Conservation (phyloP, 352 stramenopile genomes). For the Phytophthora rubi region DNA sequence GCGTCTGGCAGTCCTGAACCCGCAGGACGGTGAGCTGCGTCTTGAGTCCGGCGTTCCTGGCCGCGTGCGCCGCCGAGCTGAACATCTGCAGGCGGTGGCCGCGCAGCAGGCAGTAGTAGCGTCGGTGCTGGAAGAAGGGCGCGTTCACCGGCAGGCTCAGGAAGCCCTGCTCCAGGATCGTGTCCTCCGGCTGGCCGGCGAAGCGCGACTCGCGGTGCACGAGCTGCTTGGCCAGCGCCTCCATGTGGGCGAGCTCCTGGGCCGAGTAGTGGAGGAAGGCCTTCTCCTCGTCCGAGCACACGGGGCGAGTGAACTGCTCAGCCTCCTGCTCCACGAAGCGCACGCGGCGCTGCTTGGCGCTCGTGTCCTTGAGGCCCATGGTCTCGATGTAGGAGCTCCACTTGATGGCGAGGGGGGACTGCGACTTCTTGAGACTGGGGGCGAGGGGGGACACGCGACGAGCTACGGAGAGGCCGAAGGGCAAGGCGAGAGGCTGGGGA, state of each 20-base stretch:
- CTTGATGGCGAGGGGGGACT: constrained; percentile 52
- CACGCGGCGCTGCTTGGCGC: constrained; percentile 47
- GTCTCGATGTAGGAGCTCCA: constrained; percentile 62
- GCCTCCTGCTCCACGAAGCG: constrained; percentile 48
- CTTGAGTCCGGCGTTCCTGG: constrained; percentile 55
- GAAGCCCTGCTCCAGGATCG: constrained; percentile 74
- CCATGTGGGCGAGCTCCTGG: constrained; percentile 64
- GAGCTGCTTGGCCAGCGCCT: constrained; percentile 52
- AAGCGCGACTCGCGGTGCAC: constrained; percentile 57
- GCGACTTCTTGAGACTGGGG: constrained; percentile 66
- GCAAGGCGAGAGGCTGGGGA: background rate
- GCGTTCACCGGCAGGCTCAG: constrained; percentile 55
- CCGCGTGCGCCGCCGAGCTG: constrained; percentile 55
- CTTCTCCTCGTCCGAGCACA: constrained; percentile 61
- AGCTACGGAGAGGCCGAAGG: constrained; percentile 15
- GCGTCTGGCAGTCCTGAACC: constrained; percentile 60
- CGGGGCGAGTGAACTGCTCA: constrained; percentile 45
- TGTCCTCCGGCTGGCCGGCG: constrained; percentile 55
- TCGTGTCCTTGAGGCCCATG: constrained; percentile 50
- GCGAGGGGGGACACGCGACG: constrained; percentile 40
- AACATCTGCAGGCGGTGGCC: constrained; percentile 55
- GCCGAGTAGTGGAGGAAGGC: constrained; percentile 58
- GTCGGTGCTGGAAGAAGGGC: constrained; percentile 67
- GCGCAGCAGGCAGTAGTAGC: constrained; percentile 74
- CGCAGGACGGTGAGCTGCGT: constrained; percentile 56